A percentile compares a stretch with the other conserved stretches of the same genome.
Evolutionary conservation across 2,329 filamentous ascomycete genomes (phyloP).

Genomic region (Fusarium paranaense): DNA sequence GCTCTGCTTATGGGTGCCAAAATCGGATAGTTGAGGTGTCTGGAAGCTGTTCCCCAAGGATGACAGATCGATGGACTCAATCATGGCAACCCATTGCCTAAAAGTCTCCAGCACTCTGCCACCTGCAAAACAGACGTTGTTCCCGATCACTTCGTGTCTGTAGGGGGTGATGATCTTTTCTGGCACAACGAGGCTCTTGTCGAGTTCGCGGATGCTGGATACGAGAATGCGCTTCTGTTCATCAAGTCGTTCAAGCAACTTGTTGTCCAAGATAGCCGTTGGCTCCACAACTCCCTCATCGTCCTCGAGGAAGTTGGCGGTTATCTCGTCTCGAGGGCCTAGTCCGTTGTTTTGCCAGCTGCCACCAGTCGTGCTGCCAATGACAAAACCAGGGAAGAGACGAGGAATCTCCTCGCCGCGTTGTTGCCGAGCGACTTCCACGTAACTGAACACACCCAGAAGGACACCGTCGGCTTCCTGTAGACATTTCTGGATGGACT

Average conservation of each 20-base stretch:
- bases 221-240: conserved; percentile 87
- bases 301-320: conserved; percentile 88
- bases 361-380: conserved; percentile 84
- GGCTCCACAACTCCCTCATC: conserved; percentile 80
- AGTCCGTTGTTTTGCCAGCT: conserved; percentile 85
- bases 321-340: conserved; percentile 74
- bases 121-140: conserved; percentile 82
- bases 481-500: conserved; percentile 94
- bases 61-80: conserved; percentile 92
- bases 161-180: conserved; percentile 86
- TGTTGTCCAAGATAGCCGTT: conserved; percentile 77
- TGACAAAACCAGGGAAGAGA: conserved; percentile 92
- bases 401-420: conserved; percentile 92
- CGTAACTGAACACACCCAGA: conserved; percentile 93
- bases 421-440: conserved; percentile 94
- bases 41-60: conserved; percentile 82
- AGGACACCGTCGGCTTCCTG: conserved; percentile 98
- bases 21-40: conserved; percentile 87
- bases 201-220: conserved; percentile 86
- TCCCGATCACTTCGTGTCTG: conserved; percentile 83
- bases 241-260: conserved; percentile 84
- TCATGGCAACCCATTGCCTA: conserved; percentile 86
- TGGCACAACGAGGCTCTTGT: conserved; percentile 81
- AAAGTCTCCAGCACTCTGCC: conserved; percentile 88
- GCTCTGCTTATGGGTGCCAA: conserved; percentile 90